These are phyloP conservation scores for Linnemannia zychae DNA, from an alignment of 192 early-diverging fungal species.

Conservation along the genomic window DNA sequence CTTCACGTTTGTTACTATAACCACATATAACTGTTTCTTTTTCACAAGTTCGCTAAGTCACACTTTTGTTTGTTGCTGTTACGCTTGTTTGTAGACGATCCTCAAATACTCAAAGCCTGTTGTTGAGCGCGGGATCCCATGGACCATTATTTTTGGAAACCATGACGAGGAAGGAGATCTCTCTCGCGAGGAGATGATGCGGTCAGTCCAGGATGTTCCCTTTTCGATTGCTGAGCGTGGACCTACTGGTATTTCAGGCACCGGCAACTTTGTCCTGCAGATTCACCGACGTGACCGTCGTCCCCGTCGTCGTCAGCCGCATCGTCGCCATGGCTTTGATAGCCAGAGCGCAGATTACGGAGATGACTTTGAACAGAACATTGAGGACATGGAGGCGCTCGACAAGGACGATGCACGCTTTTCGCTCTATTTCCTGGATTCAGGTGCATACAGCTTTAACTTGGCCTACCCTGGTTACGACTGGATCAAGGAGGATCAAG, in stretches of 20 bases:
- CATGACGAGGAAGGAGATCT: conserved; percentile 63
- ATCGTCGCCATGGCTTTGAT: conserved; percentile 13
- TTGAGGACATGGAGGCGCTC: not conserved
- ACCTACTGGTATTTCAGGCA: conserved; percentile 55
- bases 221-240: conserved; percentile 55
- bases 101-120: conserved; percentile 49
- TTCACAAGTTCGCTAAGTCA: not conserved
- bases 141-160: conserved; percentile 63
- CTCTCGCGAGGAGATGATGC: conserved; percentile 60
- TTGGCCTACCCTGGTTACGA: conserved; percentile 52
- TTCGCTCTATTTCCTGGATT: conserved; percentile 62
- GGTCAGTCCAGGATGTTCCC: conserved; percentile 47
- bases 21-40: not conserved
- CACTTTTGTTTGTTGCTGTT: not conserved
- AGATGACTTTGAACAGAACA: conserved; percentile 1
- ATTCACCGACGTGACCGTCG: conserved; percentile 29
- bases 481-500: conserved; percentile 59
- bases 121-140: conserved; percentile 45
- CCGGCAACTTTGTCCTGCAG: conserved; percentile 58
- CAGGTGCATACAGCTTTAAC: conserved; percentile 54
- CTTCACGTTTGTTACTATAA: not conserved
- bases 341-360: not conserved
- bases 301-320: not conserved
- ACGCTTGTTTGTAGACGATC: conserved; percentile 33
- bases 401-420: conserved; percentile 30